Percentiles rank a stretch among this genome's conserved stretches.
These are phyloP conservation scores for Plasmodium relictum DNA, from an alignment of 169 alveolate species.

Conservation along the genomic window DNA sequence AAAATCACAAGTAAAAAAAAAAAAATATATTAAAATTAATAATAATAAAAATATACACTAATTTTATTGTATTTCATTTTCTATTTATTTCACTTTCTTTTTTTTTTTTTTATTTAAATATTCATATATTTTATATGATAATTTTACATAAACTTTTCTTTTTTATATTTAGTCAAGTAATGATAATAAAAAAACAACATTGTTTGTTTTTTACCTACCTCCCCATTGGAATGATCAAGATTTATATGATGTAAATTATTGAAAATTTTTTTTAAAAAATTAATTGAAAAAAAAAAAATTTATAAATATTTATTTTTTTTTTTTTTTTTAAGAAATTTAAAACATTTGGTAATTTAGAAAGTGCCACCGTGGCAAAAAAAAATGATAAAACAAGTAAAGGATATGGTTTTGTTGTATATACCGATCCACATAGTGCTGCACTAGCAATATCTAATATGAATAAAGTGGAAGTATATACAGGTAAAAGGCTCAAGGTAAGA, in stretches of 20 bases:
- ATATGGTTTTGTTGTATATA: conserved; percentile 92
- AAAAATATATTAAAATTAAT: background rate
- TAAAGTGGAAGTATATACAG: conserved; percentile 63
- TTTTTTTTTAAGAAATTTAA: conserved; percentile 42
- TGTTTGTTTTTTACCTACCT: conserved; percentile 94
- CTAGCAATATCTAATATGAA: conserved; percentile 91
- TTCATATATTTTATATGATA: background rate
- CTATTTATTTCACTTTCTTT: too few species aligned
- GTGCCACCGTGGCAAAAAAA: conserved; percentile 74
- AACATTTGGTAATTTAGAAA: conserved; percentile 71
- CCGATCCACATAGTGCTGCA: conserved; percentile 89
- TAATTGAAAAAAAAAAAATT: background rate
- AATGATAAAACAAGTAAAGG: conserved; percentile 84
- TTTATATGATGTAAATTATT: conserved; percentile 77
- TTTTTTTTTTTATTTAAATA: too few species aligned
- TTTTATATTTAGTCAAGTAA: conserved; percentile 25
- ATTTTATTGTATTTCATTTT: background rate
- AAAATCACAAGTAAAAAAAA: conserved; percentile 48
- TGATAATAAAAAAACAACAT: conserved; percentile 73
- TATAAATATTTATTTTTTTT: conserved; percentile 1
- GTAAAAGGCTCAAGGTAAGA: conserved; percentile 70
- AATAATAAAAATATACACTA: background rate
- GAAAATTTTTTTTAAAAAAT: background rate
- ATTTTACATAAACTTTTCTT: conserved; percentile 8
- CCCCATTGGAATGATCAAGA: conserved; percentile 93